Percentiles rank a stretch among this genome's conserved stretches.
phyloP scores from a whole-genome alignment of 306 rosid genomes.

The Psophocarpus tetragonolobus region DNA sequence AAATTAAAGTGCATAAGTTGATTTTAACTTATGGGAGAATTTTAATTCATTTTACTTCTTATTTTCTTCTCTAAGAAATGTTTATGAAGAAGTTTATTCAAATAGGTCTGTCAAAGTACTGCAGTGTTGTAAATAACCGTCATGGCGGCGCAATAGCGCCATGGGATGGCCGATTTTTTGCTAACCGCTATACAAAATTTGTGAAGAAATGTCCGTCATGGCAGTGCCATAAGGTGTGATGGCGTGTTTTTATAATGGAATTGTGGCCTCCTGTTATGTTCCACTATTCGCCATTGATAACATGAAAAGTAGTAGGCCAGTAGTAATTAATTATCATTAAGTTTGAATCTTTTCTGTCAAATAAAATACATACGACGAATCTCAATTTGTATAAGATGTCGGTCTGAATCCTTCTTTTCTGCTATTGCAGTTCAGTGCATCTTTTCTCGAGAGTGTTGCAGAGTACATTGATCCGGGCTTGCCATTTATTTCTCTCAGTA shows the following conservation, averaged over 20 bases:
- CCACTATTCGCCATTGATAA: too few relatives aligned
- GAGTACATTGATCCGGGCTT: slow-evolving; percentile 82
- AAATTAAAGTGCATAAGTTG: not conserved
- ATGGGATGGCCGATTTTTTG: too few relatives aligned
- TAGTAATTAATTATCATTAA: not conserved
- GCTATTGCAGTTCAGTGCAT: slow-evolving; percentile 74
- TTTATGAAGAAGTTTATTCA: not conserved
- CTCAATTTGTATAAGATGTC: not conserved
- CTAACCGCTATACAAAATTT: too few relatives aligned
- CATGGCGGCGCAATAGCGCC: too few relatives aligned
- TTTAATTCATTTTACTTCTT: not conserved
- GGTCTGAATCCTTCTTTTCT: slow-evolving; percentile 34
- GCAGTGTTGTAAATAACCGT: too few relatives aligned
- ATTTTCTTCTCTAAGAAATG: not conserved
- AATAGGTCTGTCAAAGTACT: too few relatives aligned
- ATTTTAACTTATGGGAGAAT: not conserved
- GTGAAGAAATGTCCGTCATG: too few relatives aligned
- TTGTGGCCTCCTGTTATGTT: too few relatives aligned
- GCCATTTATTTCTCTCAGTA: slow-evolving; percentile 91
- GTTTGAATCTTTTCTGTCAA: not conserved
- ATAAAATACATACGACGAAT: not conserved
- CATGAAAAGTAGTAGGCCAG: not conserved
- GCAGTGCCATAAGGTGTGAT: too few relatives aligned
- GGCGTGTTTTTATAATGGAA: too few relatives aligned
- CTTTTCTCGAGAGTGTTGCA: slow-evolving; percentile 77